Evolutionary conservation across 768 basidiomycete genomes (phyloP).

Genomic region (Nidularia sp.): DNA sequence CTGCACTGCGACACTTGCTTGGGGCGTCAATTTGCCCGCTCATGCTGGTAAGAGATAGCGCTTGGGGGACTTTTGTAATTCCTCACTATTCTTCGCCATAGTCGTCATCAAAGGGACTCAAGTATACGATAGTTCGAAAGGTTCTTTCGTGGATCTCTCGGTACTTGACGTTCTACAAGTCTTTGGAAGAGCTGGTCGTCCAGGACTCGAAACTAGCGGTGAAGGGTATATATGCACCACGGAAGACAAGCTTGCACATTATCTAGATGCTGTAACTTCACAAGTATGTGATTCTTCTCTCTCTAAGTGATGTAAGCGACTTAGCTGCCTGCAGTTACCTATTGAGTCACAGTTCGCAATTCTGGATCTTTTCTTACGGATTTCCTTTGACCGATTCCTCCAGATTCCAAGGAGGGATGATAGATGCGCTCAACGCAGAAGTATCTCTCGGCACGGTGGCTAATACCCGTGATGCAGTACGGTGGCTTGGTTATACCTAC

Average conservation of each 20-base stretch:
- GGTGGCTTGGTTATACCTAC: constrained; percentile 97
- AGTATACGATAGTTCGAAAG: constrained; percentile 87
- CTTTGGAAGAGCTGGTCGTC: constrained; percentile 92
- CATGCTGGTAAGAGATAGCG: constrained; percentile 70
- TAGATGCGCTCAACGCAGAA: constrained; percentile 93
- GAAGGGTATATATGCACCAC: constrained; percentile 97
- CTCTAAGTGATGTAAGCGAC: background rate
- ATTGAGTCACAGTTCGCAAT: constrained; percentile 88
- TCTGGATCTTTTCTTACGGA: background rate
- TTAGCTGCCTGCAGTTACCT: constrained; percentile 54
- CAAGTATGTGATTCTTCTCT: constrained; percentile 48
- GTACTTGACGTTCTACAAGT: constrained; percentile 96
- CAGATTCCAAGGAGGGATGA: constrained; percentile 79
- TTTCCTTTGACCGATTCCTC: constrained; percentile 5
- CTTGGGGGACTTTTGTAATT: background rate
- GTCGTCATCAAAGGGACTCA: constrained; percentile 98
- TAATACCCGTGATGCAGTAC: constrained; percentile 79
- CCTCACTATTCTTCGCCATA: constrained; percentile 17
- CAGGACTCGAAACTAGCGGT: constrained; percentile 85
- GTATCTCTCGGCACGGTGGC: constrained; percentile 92
- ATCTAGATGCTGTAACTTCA: constrained; percentile 82
- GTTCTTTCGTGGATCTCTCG: constrained; percentile 88
- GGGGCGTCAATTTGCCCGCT: constrained; percentile 98
- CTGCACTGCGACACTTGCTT: constrained; percentile 97
- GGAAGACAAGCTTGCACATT: constrained; percentile 88